Conservation (phyloP, 2,329 filamentous ascomycete genomes). For the Scytalidium lignicola region DNA sequence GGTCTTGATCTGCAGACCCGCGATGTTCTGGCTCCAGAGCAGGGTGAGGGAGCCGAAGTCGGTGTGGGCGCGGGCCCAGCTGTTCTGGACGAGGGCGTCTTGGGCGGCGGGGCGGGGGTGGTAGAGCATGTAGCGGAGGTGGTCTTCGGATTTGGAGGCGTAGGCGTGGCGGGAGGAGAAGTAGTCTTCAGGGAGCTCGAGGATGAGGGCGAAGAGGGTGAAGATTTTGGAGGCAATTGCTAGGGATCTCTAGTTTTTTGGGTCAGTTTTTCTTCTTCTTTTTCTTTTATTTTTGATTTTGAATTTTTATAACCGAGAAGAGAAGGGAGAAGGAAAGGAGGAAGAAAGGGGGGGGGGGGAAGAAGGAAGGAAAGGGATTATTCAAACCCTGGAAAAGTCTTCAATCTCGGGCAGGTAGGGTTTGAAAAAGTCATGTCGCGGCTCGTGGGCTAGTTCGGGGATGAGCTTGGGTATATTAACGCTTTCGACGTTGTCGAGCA, state of each 20-base stretch:
- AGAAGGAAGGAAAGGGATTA: not conserved
- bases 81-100: constrained; percentile 27
- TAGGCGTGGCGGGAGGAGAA: constrained; percentile 32
- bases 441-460: constrained; percentile 4
- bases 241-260: constrained; percentile 5
- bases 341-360: not conserved
- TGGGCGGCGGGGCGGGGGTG: constrained; percentile 21
- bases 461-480: constrained; percentile 54
- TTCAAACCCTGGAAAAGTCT: not conserved
- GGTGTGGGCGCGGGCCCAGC: constrained; percentile 34
- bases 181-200: constrained; percentile 33
- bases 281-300: too few species aligned
- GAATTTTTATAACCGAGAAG: too few species aligned
- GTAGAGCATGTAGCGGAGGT: constrained; percentile 35
- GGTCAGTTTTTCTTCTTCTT: too few species aligned
- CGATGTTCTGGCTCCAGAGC: constrained; percentile 34
- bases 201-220: constrained; percentile 33
- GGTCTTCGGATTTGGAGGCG: constrained; percentile 31
- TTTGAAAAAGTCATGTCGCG: not conserved
- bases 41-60: constrained; percentile 36
- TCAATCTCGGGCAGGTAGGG: not conserved
- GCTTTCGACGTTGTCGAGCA: constrained; percentile 50
- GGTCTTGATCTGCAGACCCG: constrained; percentile 33
- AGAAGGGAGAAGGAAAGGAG: not conserved
- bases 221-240: constrained; percentile 26